These are phyloP conservation scores for Nemania abortiva DNA, from an alignment of 2,329 filamentous ascomycete genomes.

Conservation along the genomic window DNA sequence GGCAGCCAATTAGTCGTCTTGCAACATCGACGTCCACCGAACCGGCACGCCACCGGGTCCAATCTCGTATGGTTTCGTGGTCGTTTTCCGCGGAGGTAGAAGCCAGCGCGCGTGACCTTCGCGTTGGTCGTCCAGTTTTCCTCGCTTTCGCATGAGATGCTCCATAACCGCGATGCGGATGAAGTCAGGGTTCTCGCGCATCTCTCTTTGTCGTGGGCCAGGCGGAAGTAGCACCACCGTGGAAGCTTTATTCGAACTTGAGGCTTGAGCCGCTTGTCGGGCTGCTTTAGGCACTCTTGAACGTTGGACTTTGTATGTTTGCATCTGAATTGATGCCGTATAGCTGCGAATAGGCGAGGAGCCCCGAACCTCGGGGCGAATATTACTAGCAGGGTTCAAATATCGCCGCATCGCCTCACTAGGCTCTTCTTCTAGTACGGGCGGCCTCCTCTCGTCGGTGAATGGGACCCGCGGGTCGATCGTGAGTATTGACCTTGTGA, in stretches of 20 bases:
- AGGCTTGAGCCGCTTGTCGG: conserved; percentile 45
- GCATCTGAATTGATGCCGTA: conserved; percentile 78
- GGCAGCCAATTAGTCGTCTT: conserved; percentile 37
- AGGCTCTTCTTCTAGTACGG: conserved; percentile 71
- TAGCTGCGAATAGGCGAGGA: conserved; percentile 58
- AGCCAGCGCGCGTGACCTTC: conserved; percentile 77
- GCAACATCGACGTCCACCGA: conserved; percentile 64
- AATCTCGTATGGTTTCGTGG: conserved; percentile 66
- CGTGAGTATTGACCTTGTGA: conserved; percentile 75
- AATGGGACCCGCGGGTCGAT: conserved; percentile 75
- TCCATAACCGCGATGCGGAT: conserved; percentile 79
- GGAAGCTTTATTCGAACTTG: conserved; percentile 48
- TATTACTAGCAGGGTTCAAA: conserved; percentile 71
- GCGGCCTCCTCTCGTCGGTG: conserved; percentile 75
- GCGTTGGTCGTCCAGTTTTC: conserved; percentile 74
- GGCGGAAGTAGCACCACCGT: conserved; percentile 56
- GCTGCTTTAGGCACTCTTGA: conserved; percentile 53
- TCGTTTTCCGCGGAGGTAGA: conserved; percentile 72
- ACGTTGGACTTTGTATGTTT: conserved; percentile 73
- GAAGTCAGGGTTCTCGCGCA: conserved; percentile 78
- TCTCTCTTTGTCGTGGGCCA: conserved; percentile 71
- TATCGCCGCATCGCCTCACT: conserved; percentile 75
- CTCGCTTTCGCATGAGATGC: conserved; percentile 76
- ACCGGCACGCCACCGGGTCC: conserved; percentile 69
- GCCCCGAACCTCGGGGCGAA: conserved; percentile 58